Evolutionary conservation across 495 filamentous ascomycete species (phyloP), one percentile per base, ranked within the genome.

Genomic region (Neurospora sp.): DNA sequence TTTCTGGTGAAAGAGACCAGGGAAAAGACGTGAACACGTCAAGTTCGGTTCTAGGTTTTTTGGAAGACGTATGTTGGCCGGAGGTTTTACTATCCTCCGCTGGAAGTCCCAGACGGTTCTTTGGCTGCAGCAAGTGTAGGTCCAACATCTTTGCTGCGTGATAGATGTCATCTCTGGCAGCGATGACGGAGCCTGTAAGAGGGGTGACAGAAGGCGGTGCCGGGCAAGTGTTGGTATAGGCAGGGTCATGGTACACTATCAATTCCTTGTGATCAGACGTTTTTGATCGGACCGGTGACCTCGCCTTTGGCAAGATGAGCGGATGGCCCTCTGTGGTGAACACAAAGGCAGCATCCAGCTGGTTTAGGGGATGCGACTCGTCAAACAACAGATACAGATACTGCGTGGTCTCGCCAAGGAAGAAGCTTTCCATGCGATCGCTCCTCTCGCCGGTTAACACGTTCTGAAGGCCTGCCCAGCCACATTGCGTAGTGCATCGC

Each of bases 371-470:
- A 82, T 98, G 96, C 18, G 89, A 86, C 41, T 88, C 86, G 69
- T 96, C 92, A 80, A 95, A 98, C 1, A 98, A 87, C 46, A 99
- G 83, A 74, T 94, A 97, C 70, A 99, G 83, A 80, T 99, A 99
- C 81, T 98, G 97, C 71, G 92, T 90, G 0, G 96, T 99, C 81
- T 99, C 96, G 4, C 96, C 94, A 2, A 98, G 85, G 80, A 97
- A 98, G 84, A 99, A 99, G 81, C 96, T 98, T 83, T 99, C 96
- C 96, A 99, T 99, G 20, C 96, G 91, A 78, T 99, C 96, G 77
- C 88, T 94, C 78, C 91, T 90, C 80, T 98, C 92, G 0, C 95
- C 96, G 53, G 87, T 94, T 39, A 91, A 85, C 11, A 99, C 96
- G 81, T 98, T 93, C 76, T 97, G 92, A n/a, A 99, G 85, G 0